Evolutionary conservation across 306 rosid genomes (phyloP).

Genomic region (Sindora glabra): DNA sequence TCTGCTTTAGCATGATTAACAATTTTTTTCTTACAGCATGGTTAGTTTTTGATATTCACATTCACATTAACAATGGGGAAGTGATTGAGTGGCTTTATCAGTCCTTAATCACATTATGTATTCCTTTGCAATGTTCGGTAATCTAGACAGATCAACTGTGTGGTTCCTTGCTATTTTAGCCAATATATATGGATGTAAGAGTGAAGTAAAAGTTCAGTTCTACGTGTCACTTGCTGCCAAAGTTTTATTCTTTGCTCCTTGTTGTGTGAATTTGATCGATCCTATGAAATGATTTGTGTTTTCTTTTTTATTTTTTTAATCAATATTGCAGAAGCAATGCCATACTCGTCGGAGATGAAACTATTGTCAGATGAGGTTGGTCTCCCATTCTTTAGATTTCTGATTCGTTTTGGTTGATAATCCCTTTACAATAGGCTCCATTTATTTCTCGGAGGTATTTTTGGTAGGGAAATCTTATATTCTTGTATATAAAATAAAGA

Average conservation of each 20-base stretch:
- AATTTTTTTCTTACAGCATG: not conserved
- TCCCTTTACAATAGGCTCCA: too few species aligned
- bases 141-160: not conserved
- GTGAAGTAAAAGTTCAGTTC: too few species aligned
- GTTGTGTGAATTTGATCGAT: not conserved
- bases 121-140: not conserved
- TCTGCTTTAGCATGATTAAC: not conserved
- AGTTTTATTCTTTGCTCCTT: not conserved
- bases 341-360: constrained; percentile 63
- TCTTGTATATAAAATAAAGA: too few species aligned
- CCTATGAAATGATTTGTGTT: not conserved
- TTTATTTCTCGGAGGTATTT: too few species aligned
- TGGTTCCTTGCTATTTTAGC: not conserved
- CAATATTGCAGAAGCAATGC: constrained; percentile 52
- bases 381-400: constrained; percentile 7
- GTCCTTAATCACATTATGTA: too few species aligned
- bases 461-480: too few species aligned
- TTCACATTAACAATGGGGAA: too few species aligned
- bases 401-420: not conserved
- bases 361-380: constrained; percentile 79
- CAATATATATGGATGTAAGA: not conserved
- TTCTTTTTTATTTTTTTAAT: not conserved
- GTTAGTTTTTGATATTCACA: not conserved
- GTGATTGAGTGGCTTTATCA: too few species aligned
- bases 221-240: too few species aligned